phyloP scores from a whole-genome alignment of 148 eudicot genomes.

The Vaccinium macrocarpon region DNA sequence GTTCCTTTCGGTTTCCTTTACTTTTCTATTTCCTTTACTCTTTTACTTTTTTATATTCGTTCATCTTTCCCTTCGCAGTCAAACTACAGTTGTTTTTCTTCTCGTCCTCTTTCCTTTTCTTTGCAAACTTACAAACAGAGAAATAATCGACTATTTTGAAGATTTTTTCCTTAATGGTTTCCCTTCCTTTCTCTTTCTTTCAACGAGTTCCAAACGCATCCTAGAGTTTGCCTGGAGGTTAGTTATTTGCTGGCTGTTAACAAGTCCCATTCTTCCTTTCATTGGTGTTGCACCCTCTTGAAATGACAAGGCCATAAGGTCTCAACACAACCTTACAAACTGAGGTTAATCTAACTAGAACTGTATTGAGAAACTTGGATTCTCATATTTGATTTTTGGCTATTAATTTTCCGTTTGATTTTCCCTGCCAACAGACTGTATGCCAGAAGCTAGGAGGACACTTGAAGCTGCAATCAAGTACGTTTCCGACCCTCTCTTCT shows the following conservation, averaged over 20 bases:
- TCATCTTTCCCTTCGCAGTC: not conserved
- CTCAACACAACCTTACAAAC: not conserved
- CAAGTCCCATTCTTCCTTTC: not conserved
- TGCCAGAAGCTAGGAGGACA: constrained; percentile 67
- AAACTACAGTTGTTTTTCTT: not conserved
- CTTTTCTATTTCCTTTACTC: not conserved
- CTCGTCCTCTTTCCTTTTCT: not conserved
- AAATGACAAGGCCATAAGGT: not conserved
- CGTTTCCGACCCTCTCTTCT: constrained; percentile 16
- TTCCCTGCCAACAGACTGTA: constrained; percentile 44
- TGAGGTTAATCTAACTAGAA: not conserved
- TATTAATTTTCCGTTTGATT: not conserved
- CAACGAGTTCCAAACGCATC: not conserved
- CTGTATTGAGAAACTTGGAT: not conserved
- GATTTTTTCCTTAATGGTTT: not conserved
- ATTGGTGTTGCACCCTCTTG: not conserved
- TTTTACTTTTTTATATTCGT: not conserved
- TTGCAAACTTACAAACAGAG: not conserved
- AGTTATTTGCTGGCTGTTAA: not conserved
- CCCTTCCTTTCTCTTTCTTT: not conserved
- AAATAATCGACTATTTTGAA: not conserved
- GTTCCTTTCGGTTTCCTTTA: not conserved
- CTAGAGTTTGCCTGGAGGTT: not conserved
- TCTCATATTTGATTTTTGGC: constrained; percentile 1
- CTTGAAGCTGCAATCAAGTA: constrained; percentile 91